Conservation (phyloP, 2,329 filamentous ascomycete species). For the Alternaria brassicicola region DNA sequence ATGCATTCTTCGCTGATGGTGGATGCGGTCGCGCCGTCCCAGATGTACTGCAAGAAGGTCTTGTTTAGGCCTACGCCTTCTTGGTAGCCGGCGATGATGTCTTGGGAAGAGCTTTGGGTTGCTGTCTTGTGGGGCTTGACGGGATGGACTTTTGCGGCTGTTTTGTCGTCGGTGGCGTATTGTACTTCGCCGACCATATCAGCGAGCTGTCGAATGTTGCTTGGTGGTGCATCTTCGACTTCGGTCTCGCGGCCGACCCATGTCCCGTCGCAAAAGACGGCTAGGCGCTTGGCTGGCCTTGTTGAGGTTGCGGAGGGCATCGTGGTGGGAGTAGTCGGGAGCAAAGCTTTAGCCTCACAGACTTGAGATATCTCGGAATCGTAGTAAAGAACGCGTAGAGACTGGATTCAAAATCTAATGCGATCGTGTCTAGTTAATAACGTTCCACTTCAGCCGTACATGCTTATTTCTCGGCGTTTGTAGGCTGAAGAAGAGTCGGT, state of each 20-base stretch:
- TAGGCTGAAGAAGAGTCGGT: background rate
- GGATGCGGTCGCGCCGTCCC: constrained; percentile 46
- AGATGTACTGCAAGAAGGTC: constrained; percentile 46
- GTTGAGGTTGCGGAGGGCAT: constrained; percentile 17
- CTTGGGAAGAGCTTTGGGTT: background rate
- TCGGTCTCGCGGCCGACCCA: constrained; percentile 46
- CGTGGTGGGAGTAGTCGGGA: background rate
- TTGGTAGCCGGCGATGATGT: constrained; percentile 45
- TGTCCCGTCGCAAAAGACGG: constrained; percentile 46
- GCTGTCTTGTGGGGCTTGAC: constrained; percentile 20
- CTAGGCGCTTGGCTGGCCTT: constrained; percentile 32
- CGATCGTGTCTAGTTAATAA: background rate
- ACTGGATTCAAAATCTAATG: background rate
- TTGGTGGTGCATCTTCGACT: constrained; percentile 33
- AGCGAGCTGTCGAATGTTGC: constrained; percentile 44
- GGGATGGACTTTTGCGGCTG: constrained; percentile 29
- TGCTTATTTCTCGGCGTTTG: background rate
- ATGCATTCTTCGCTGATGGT: constrained; percentile 46
- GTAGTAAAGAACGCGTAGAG: background rate
- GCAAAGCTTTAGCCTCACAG: background rate
- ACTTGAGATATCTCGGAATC: background rate
- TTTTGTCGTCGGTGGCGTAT: constrained; percentile 13
- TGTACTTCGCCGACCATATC: constrained; percentile 39
- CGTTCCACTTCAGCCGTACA: background rate
- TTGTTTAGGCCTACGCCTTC: constrained; percentile 46